Evolutionary conservation across 768 basidiomycete genomes (phyloP).

Genomic region (Bullera alba): DNA sequence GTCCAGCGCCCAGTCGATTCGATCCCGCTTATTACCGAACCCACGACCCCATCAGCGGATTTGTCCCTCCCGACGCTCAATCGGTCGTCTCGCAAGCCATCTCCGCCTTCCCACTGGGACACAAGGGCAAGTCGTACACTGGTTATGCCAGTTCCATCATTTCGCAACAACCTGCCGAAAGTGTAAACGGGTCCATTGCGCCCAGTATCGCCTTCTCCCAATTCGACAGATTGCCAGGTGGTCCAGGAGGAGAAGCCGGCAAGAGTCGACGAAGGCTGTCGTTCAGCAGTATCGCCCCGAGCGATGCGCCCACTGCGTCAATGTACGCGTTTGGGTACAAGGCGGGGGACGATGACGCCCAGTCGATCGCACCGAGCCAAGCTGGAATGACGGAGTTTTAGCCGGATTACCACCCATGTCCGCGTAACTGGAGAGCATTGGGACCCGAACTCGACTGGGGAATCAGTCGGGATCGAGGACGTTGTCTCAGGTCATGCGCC

Average conservation of each 20-base stretch:
- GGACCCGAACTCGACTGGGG: too few relatives aligned
- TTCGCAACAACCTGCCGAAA: slow-evolving; percentile 67
- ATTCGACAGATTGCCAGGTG: slow-evolving; percentile 64
- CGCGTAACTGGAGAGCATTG: too few relatives aligned
- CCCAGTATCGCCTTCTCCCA: slow-evolving; percentile 75
- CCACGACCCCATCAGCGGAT: slow-evolving; percentile 72
- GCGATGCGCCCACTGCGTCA: slow-evolving; percentile 38
- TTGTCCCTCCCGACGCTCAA: slow-evolving; percentile 60
- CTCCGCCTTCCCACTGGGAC: slow-evolving; percentile 55
- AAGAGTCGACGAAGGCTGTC: slow-evolving; percentile 20
- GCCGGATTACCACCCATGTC: background rate
- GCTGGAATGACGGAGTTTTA: slow-evolving; percentile 45
- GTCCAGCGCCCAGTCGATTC: slow-evolving; percentile 87
- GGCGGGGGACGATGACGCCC: slow-evolving; percentile 42
- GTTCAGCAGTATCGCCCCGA: slow-evolving; percentile 28
- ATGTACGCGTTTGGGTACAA: slow-evolving; percentile 45
- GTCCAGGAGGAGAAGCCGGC: slow-evolving; percentile 46
- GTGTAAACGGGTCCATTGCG: slow-evolving; percentile 55
- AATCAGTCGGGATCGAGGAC: too few relatives aligned
- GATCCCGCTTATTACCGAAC: slow-evolving; percentile 93
- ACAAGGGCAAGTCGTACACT: slow-evolving; percentile 65
- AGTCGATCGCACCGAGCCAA: slow-evolving; percentile 44
- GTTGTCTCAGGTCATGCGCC: too few relatives aligned
- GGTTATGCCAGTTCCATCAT: slow-evolving; percentile 86
- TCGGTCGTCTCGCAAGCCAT: slow-evolving; percentile 95